These are phyloP conservation scores for Arabidopsis lyrata DNA, from an alignment of 441 rosid species.

Conservation along the genomic window DNA sequence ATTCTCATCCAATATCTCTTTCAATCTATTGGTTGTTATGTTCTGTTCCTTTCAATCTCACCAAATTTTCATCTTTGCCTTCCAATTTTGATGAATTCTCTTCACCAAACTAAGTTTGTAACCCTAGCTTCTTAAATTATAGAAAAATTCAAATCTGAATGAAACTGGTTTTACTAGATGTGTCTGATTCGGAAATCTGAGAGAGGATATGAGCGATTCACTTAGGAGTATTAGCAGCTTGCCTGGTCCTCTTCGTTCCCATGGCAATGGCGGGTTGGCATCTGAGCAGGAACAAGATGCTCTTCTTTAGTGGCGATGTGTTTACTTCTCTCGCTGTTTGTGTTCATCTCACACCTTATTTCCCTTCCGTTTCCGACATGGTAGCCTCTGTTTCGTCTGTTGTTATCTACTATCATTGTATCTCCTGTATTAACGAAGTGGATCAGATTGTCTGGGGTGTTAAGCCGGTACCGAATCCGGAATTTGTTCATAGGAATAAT, in stretches of 20 bases:
- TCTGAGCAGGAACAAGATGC: conserved; percentile 87
- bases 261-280: conserved; percentile 97
- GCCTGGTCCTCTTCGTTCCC: conserved; percentile 84
- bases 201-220: conserved; percentile 66
- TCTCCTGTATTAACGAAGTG: conserved; percentile 74
- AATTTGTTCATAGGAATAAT: background rate
- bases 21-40: conserved; percentile 41
- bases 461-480: conserved; percentile 46
- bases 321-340: conserved; percentile 87
- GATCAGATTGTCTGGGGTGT: conserved; percentile 78
- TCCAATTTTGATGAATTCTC: conserved; percentile 33
- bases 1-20: no score
- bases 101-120: conserved; percentile 30
- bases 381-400: conserved; percentile 67
- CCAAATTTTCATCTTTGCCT: conserved; percentile 34
- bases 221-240: conserved; percentile 76
- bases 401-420: conserved; percentile 64
- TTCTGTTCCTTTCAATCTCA: conserved; percentile 41
- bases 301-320: conserved; percentile 81
- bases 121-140: conserved; percentile 15
- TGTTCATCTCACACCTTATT: conserved; percentile 87
- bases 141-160: conserved; percentile 22
- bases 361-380: conserved; percentile 73
- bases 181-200: conserved; percentile 23
- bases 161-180: conserved; percentile 17